Evolutionary conservation across 805 yeast genomes (phyloP), one percentile per base, ranked within the genome.

Genomic region (Starmera dryadoides): DNA sequence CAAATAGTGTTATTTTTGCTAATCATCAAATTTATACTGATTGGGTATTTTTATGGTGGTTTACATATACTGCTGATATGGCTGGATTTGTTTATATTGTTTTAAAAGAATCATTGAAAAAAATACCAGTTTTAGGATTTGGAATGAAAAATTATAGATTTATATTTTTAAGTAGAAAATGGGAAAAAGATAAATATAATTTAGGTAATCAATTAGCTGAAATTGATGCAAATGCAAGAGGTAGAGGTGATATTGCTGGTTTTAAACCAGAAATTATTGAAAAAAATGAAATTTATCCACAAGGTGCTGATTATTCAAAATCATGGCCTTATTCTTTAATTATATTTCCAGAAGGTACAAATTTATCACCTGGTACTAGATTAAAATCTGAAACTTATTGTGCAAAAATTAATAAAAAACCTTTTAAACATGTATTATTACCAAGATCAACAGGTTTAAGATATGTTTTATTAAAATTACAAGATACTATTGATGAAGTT

Each of bases 331-430:
- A 81, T 45, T 78, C 82, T 69, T 58, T 93, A 34, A 62, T 89
- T 18, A 59, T 93, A 21, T 93, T 83, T 62, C 98, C 98, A 2
- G 98, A 93, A 59, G 98, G 98, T 5, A 93, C 98, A 0, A 93
- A 87, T 42, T 63, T 84, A 39, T 79, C 93, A 30, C 69, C 68
- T 5, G 71, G 75, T 43, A 86, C 96, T 2, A 69, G 76, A 35
- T 62, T 50, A 3, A 73, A 75, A 42, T 77, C 89, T 8, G 67
- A 65, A 15, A 66, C 56, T 7, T 93, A 66, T 60, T 82, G 87
- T 17, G 60, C 57, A 6, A 74, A 79, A 45, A 54, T 68, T 19
- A 70, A 68, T 5, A 64, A 63, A 28, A 68, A 74, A 7, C 64
- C 69, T 1, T 67, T 81, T 46, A 67, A 71, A 31, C 79, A 86